These are phyloP conservation scores for Blastobotrys peoriensis DNA, from an alignment of 805 yeast genomes.

Conservation along the genomic window DNA sequence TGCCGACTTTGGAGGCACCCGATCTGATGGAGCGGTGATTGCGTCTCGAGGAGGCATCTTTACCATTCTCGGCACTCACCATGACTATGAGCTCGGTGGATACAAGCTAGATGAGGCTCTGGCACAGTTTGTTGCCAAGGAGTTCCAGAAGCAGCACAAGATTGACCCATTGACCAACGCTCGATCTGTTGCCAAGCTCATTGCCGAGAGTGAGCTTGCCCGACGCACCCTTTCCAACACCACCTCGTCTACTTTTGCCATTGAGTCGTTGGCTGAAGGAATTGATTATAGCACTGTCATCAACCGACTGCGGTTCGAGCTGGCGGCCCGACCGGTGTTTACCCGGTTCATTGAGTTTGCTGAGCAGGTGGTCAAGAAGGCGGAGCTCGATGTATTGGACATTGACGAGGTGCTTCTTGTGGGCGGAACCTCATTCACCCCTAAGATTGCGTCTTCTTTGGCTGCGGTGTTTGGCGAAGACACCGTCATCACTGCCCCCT, in stretches of 20 bases:
- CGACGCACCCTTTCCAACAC: conserved; percentile 92
- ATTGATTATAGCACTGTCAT: conserved; percentile 87
- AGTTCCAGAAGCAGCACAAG: conserved; percentile 83
- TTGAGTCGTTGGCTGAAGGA: conserved; percentile 92
- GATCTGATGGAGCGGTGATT: conserved; percentile 92
- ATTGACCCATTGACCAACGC: conserved; percentile 73
- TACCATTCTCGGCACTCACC: conserved; percentile 81
- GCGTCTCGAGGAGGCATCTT: conserved; percentile 91
- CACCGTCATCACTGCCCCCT: conserved; percentile 69
- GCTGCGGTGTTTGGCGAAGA: conserved; percentile 71
- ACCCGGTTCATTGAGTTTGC: conserved; percentile 71
- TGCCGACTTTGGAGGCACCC: conserved; percentile 93
- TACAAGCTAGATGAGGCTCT: conserved; percentile 74
- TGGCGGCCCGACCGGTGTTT: conserved; percentile 74
- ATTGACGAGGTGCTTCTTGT: conserved; percentile 85
- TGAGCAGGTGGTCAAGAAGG: conserved; percentile 68
- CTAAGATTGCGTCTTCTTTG: conserved; percentile 77
- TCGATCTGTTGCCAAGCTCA: conserved; percentile 83
- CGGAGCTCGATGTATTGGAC: conserved; percentile 77
- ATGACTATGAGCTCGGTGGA: conserved; percentile 82
- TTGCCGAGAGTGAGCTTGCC: conserved; percentile 72
- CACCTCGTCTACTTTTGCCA: conserved; percentile 80
- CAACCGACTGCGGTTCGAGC: conserved; percentile 90
- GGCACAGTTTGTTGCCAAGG: conserved; percentile 81
- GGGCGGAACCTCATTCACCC: conserved; percentile 91